phyloP scores from a whole-genome alignment of 805 yeast genomes.

The Priceomyces melissophilus region DNA sequence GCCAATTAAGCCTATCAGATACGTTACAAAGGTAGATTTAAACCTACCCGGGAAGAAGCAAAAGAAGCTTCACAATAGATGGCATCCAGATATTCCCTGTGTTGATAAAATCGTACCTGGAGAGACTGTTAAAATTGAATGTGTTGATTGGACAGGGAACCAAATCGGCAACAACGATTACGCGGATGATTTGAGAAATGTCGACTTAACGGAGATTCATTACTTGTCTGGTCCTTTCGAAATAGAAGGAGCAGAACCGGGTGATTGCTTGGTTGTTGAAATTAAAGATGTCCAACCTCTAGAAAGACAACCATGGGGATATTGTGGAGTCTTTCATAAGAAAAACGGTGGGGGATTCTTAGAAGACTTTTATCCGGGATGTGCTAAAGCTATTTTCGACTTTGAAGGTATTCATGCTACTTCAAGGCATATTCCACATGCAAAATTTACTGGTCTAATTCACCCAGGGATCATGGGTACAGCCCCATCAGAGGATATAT shows the following conservation, averaged over 20 bases:
- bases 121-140: constrained; percentile 46
- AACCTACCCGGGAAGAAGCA: constrained; percentile 45
- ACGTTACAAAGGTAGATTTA: constrained; percentile 32
- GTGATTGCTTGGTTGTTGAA: constrained; percentile 48
- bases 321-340: constrained; percentile 47
- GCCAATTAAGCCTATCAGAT: background rate
- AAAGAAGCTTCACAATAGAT: constrained; percentile 47
- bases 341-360: constrained; percentile 51
- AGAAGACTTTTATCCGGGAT: constrained; percentile 47
- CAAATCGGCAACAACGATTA: constrained; percentile 45
- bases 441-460: constrained; percentile 46
- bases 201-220: constrained; percentile 45
- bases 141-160: constrained; percentile 55
- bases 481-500: constrained; percentile 44
- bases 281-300: constrained; percentile 52
- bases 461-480: constrained; percentile 53
- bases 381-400: constrained; percentile 52
- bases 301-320: constrained; percentile 53
- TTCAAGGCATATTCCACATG: constrained; percentile 49
- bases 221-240: constrained; percentile 49
- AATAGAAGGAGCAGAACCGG: constrained; percentile 43
- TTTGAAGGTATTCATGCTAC: constrained; percentile 50
- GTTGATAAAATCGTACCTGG: constrained; percentile 37
- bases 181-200: constrained; percentile 46
- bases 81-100: constrained; percentile 52